Percentiles rank a stretch among this genome's conserved stretches.
phyloP scores from a whole-genome alignment of 2,329 filamentous ascomycete species.

The Claviceps spartinae region DNA sequence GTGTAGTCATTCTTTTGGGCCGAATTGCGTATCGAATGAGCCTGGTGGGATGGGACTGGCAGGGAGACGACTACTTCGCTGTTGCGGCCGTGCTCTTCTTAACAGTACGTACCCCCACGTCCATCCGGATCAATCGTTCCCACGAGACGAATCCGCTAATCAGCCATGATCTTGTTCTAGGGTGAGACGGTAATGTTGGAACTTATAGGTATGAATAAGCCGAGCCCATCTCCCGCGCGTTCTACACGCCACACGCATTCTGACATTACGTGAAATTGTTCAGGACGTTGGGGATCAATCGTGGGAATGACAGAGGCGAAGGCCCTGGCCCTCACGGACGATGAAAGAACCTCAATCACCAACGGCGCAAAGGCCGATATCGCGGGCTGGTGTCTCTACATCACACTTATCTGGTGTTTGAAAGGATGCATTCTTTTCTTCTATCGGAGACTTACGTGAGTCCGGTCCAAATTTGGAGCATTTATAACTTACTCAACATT shows the following conservation, averaged over 20 bases:
- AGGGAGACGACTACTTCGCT: constrained; percentile 30
- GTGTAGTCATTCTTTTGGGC: constrained; percentile 21
- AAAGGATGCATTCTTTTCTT: constrained; percentile 26
- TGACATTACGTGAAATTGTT: not conserved
- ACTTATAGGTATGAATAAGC: constrained; percentile 16
- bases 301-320: constrained; percentile 12
- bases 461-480: not conserved
- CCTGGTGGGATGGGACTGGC: constrained; percentile 25
- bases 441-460: constrained; percentile 24
- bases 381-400: constrained; percentile 23
- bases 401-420: constrained; percentile 24
- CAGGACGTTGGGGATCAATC: constrained; percentile 13
- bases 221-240: not conserved
- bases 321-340: constrained; percentile 6
- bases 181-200: constrained; percentile 19
- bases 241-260: not conserved
- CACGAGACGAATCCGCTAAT: not conserved
- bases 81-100: constrained; percentile 22
- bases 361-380: constrained; percentile 11
- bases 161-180: not conserved
- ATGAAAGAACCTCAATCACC: constrained; percentile 8
- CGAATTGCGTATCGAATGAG: constrained; percentile 26
- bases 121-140: not conserved
- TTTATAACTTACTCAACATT: not conserved
- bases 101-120: constrained; percentile 16